Percentiles rank a stretch among this genome's conserved stretches.
These are phyloP conservation scores for Camelina neglecta DNA, from an alignment of 345 rosid genomes.

Conservation along the genomic window DNA sequence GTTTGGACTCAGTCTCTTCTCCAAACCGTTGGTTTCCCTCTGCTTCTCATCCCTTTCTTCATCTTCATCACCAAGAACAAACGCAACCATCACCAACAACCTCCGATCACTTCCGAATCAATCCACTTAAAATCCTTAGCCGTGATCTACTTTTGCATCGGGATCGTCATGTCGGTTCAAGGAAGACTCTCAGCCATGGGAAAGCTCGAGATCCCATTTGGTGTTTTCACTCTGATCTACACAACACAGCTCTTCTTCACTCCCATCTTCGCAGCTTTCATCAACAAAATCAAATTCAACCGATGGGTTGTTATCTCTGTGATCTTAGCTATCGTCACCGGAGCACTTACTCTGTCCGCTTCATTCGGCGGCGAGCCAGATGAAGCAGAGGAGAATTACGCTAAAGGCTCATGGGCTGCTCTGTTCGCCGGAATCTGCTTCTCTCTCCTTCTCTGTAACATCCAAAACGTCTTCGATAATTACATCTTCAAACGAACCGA, in stretches of 20 bases:
- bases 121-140: constrained; percentile 34
- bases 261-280: constrained; percentile 20
- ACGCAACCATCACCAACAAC: constrained; percentile 22
- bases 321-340: constrained; percentile 43
- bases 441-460: constrained; percentile 42
- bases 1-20: constrained; percentile 46
- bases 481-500: constrained; percentile 37
- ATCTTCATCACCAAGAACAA: constrained; percentile 32
- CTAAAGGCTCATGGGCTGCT: constrained; percentile 38
- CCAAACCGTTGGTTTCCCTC: constrained; percentile 47
- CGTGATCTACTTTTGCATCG: constrained; percentile 39
- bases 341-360: constrained; percentile 47
- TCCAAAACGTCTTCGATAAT: constrained; percentile 40
- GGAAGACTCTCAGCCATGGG: constrained; percentile 42
- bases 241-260: constrained; percentile 44
- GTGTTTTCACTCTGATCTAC: constrained; percentile 41
- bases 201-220: constrained; percentile 38
- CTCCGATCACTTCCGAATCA: constrained; percentile 21
- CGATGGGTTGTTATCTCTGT: constrained; percentile 40
- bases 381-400: constrained; percentile 36
- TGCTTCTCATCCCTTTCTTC: constrained; percentile 43
- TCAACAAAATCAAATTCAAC: constrained; percentile 41
- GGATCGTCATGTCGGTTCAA: constrained; percentile 35
- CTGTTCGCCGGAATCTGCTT: constrained; percentile 37
- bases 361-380: constrained; percentile 46